Conservation (phyloP, 1,139 yeast species). For the Protomyces inundatus region DNA sequence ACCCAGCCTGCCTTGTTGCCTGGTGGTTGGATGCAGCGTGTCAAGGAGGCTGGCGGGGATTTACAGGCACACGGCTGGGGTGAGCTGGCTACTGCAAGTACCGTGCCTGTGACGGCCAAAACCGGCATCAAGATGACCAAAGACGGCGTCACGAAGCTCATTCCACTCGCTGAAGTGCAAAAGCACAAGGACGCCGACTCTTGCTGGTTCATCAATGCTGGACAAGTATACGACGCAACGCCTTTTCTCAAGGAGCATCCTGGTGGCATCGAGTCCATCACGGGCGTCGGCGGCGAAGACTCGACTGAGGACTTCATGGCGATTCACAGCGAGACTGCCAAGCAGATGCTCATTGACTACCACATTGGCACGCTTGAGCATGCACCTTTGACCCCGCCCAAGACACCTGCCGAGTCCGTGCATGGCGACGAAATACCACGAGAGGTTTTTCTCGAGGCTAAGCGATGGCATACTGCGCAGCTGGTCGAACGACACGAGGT, state of each 20-base stretch:
- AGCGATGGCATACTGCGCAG: constrained; percentile 32
- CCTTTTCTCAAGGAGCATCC: constrained; percentile 79
- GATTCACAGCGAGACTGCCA: constrained; percentile 38
- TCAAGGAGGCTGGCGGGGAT: constrained; percentile 39
- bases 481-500: constrained; percentile 18
- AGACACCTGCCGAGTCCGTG: constrained; percentile 12
- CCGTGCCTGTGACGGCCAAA: background rate
- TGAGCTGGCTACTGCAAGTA: constrained; percentile 31
- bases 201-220: constrained; percentile 48
- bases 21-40: constrained; percentile 43
- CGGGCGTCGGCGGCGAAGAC: constrained; percentile 56
- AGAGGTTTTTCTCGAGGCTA: constrained; percentile 31
- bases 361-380: constrained; percentile 32
- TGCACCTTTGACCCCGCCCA: constrained; percentile 17
- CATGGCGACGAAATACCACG: constrained; percentile 4
- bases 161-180: constrained; percentile 48
- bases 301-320: constrained; percentile 51
- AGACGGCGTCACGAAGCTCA: constrained; percentile 27
- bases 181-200: constrained; percentile 41
- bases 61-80: constrained; percentile 38
- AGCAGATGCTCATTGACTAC: constrained; percentile 30
- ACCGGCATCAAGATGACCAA: constrained; percentile 31
- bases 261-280: constrained; percentile 51
- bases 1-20: constrained; percentile 34
- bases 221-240: constrained; percentile 70